These are phyloP conservation scores for Chlorella ohadii DNA, from an alignment of 139 green algal species.

Conservation along the genomic window DNA sequence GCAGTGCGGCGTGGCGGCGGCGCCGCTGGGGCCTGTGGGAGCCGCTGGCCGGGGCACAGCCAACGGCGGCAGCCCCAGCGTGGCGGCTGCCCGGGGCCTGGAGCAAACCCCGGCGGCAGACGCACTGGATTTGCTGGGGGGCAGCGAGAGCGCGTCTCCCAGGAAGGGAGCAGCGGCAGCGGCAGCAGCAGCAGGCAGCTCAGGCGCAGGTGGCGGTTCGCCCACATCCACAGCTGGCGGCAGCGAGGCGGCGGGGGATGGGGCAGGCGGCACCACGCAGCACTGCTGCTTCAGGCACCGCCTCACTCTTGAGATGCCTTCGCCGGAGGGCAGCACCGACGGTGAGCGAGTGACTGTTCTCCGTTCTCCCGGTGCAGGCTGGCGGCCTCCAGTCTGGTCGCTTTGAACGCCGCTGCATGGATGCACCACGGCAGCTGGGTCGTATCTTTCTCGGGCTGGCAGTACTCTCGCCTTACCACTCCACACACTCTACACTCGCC, in stretches of 20 bases:
- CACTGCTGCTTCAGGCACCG: slow-evolving; percentile 35
- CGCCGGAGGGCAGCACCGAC: slow-evolving; percentile 10
- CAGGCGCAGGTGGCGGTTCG: background rate
- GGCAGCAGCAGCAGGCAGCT: background rate
- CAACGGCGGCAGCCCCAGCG: background rate
- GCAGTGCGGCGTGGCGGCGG: slow-evolving; percentile 25
- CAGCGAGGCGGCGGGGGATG: background rate
- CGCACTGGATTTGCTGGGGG: background rate
- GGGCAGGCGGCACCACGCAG: background rate
- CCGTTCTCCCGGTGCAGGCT: too few relatives aligned
- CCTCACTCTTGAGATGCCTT: slow-evolving; percentile 34
- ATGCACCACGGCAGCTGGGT: too few relatives aligned
- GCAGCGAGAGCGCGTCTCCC: background rate
- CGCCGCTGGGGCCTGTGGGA: background rate
- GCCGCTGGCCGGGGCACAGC: background rate
- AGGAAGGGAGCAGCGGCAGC: background rate
- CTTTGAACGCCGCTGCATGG: too few relatives aligned
- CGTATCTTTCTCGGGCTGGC: too few relatives aligned
- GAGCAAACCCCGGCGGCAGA: background rate
- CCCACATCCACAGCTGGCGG: too few relatives aligned
- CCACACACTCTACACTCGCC: too few relatives aligned
- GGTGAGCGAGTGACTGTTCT: too few relatives aligned
- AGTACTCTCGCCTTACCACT: too few relatives aligned
- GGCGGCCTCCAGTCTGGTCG: too few relatives aligned
- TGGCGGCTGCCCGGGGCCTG: background rate